Base-by-base conservation (phyloP, 140 eudicot genomes). In the Senecio squalidus region DNA sequence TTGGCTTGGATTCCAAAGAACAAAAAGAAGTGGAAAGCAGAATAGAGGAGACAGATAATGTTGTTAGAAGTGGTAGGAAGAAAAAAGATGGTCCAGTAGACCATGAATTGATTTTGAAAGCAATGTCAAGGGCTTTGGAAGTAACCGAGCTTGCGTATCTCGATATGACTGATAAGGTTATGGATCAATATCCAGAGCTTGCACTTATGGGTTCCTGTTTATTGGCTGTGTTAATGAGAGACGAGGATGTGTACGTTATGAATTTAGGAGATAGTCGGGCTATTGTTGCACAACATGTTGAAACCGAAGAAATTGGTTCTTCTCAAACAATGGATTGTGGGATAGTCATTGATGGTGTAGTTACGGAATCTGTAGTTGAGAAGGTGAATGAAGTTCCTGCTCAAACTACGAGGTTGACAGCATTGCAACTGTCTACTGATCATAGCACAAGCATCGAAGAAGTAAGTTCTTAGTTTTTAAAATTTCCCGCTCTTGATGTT, bases 161-260 rank as follows among this genome's bases (percentile, higher is more conserved):
- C 66, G 94, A 83, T 47, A 80, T 90, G 97, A 83, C 95, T 2
- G 92, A 90, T 40, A 86, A 80, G 79, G 94, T 86, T 54, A 88
- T 90, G 80, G 97, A 90, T 74, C 87, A 80, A 53, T 83, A 86
- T 72, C 95, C 97, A 1, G 97, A 90, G 71, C 94, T 90, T 76
- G 97, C 97, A 0, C 64, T 90, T 65, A 90, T 90, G 97, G 97
- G 97, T 59, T 90, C 97, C n/a, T 90, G 97, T 61, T 78, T 90
- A 60, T 67, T 90, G 72, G 97, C 71, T 58, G 97, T 53, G 11
- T 71, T 90, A 68, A 90, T 90, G 97, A 83, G 95, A 45, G 95
- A 90, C 45, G 95, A 86, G 60, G 97, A 90, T 74, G 97, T 90
- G 43, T 90, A 90, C 65, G 97, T 90, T 76, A 90, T 90, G 97